Conservation (phyloP, 129 eudicot genomes). For the Centaurea solstitialis region DNA sequence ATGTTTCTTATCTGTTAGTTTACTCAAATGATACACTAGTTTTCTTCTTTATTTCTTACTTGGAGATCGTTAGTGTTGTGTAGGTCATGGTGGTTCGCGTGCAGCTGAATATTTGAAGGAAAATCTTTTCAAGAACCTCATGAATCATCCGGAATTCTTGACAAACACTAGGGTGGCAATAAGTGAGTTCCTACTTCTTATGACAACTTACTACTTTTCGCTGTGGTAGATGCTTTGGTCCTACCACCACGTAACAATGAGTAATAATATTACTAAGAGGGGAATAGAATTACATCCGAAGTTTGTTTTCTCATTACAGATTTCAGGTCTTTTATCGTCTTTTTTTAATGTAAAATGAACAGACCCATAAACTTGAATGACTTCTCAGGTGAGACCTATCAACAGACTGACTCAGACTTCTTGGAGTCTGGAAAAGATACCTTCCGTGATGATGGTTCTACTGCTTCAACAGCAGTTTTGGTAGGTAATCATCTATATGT, state of each 20-base stretch:
- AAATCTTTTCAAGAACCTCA: slow-evolving; percentile 75
- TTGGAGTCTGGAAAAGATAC: slow-evolving; percentile 83
- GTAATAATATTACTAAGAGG: background rate
- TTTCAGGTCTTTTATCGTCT: background rate
- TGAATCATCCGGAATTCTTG: slow-evolving; percentile 76
- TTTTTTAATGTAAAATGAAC: background rate
- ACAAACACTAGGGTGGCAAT: slow-evolving; percentile 70
- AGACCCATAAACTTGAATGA: slow-evolving; percentile 14
- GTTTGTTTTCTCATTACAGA: background rate
- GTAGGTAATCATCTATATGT: slow-evolving; percentile 87
- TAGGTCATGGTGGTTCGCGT: slow-evolving; percentile 98
- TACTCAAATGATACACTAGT: background rate
- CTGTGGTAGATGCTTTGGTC: background rate
- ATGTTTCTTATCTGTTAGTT: background rate
- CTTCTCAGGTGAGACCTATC: slow-evolving; percentile 74
- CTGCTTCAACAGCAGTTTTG: slow-evolving; percentile 93
- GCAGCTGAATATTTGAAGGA: slow-evolving; percentile 84
- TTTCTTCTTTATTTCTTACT: slow-evolving; percentile 3
- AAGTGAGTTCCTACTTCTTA: slow-evolving; percentile 48
- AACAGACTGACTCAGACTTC: slow-evolving; percentile 67
- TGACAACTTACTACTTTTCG: background rate
- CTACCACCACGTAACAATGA: background rate
- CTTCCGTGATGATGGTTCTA: slow-evolving; percentile 91
- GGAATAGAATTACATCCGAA: background rate
- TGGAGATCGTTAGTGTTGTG: slow-evolving; percentile 1